These are phyloP conservation scores for Byssochlamys sp. DNA, from an alignment of 2,329 filamentous ascomycete genomes.

Conservation along the genomic window DNA sequence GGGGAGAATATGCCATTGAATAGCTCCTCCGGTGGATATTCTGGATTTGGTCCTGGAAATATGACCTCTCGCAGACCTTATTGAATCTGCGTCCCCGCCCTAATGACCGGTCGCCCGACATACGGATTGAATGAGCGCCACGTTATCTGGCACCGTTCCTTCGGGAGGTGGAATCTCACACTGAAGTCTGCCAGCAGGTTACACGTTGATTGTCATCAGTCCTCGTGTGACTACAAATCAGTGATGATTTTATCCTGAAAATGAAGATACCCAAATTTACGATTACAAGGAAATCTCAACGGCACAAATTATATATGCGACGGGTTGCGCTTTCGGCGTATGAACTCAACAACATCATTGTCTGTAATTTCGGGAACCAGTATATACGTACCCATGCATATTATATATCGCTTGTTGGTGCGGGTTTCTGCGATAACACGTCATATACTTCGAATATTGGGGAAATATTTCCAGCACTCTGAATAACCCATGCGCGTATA, in stretches of 20 bases:
- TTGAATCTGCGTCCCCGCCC: neutral
- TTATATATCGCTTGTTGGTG: no score
- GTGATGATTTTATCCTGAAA: neutral
- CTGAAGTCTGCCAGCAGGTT: neutral
- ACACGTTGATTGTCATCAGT: neutral
- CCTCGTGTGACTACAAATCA: neutral
- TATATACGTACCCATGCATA: no score
- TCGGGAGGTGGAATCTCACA: neutral
- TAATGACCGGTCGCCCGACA: neutral
- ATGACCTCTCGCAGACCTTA: conserved; percentile 3
- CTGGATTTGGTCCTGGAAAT: conserved; percentile 6
- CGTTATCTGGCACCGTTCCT: no score
- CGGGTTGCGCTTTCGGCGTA: neutral
- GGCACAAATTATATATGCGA: neutral
- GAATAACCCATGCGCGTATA: no score
- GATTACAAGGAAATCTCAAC: neutral
- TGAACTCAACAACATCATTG: neutral
- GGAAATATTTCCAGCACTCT: no score
- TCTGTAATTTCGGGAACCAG: neutral
- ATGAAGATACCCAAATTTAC: neutral
- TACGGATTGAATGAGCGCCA: neutral
- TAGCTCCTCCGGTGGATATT: conserved; percentile 6
- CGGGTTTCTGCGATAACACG: no score
- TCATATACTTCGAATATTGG: no score
- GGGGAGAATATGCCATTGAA: conserved; percentile 6